Evolutionary conservation across 371 early-diverging fungal genomes (phyloP), one percentile per base, ranked within the genome.

Genomic region (Mortierella sp.): DNA sequence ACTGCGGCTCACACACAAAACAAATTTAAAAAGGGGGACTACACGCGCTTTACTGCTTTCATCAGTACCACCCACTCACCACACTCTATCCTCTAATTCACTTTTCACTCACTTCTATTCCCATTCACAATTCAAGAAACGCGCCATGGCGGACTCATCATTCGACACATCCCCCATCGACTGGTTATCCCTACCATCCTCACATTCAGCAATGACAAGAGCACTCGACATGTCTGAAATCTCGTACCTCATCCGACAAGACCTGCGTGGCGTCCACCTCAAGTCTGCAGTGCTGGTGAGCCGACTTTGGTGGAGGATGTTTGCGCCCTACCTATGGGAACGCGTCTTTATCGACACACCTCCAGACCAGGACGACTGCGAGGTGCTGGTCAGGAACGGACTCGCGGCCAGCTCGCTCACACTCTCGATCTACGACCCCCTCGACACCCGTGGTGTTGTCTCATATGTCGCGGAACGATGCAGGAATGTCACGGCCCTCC

Each of bases 301-400:
- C 29, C 61, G 37, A 19, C 65, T 53, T 6, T 79, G 79, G 79
- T 78, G 79, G 79, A 44, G 48, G 22, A 16, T 73, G 6, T 73
- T 78, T 43, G 79, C 66, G 0, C 79, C 79, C 4, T 78, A 68
- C 39, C 66, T 78, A 9, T 78, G 79, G 79, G 79, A 79, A 37
- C 74, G 55, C n/a, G 55, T 79, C 14, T 74, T 67, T 22, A 71
- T 79, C 40, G 79, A 79, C 37, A 44, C 73, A 2, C 41, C 74
- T 47, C 74, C 64, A 0, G 45, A 53, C 10, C 43, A 79, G 16
- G 66, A 66, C n/a, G 79, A 74, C 68, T 68, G 58, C 3, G 52
- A 69, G 1, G 37, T 74, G 29, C 53, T 74, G 2, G 68, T 79
- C 55, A 66, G 79, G 29, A 74, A 71, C 40, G 74, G 68, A 45